Conservation (phyloP, 805 yeast species). For the Citeromyces matritensis region DNA sequence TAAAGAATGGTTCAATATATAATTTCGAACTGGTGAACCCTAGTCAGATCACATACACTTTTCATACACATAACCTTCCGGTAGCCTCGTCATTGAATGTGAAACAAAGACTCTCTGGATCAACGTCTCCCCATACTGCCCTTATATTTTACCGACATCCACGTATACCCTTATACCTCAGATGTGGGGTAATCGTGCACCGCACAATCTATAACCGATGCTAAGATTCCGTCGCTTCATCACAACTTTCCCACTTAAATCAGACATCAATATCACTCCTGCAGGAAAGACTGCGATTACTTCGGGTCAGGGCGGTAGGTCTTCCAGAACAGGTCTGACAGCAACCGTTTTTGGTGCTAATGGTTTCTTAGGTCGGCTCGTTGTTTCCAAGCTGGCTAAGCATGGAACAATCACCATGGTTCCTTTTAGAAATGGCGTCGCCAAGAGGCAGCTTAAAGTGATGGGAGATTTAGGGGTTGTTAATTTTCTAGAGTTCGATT, state of each 20-base stretch:
- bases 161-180: too few relatives aligned
- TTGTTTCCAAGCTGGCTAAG: constrained; percentile 59
- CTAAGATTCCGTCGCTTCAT: constrained; percentile 4
- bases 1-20: too few relatives aligned
- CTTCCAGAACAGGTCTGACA: constrained; percentile 77
- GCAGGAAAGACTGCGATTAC: constrained; percentile 60
- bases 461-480: constrained; percentile 83
- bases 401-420: constrained; percentile 68
- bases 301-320: constrained; percentile 69
- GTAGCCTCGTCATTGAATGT: too few relatives aligned
- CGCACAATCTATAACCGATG: too few relatives aligned
- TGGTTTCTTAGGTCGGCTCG: constrained; percentile 65
- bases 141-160: too few relatives aligned
- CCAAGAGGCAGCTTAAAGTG: constrained; percentile 65
- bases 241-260: constrained; percentile 20
- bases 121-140: too few relatives aligned
- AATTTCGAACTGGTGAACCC: too few relatives aligned
- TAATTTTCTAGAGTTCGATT: constrained; percentile 68
- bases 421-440: constrained; percentile 73
- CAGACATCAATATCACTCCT: constrained; percentile 59
- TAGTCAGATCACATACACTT: too few relatives aligned
- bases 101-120: too few relatives aligned
- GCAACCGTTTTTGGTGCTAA: constrained; percentile 80
- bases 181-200: too few relatives aligned
- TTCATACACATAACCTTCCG: too few relatives aligned